phyloP scores from a whole-genome alignment of 441 rosid genomes.

The Flueggea neowawraea region DNA sequence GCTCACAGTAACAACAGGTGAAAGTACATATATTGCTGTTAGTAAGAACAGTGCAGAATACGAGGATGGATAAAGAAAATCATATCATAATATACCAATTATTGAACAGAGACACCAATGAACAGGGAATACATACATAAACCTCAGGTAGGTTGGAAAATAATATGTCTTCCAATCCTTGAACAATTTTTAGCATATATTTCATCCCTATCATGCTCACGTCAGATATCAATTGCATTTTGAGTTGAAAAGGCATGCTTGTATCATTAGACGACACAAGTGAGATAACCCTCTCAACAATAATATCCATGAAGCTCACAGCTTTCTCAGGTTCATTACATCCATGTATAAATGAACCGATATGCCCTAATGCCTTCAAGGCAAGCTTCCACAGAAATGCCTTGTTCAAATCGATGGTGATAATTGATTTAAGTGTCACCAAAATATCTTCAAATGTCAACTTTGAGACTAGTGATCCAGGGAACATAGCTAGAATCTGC shows the following conservation, averaged over 20 bases:
- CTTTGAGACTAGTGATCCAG: constrained; percentile 48
- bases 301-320: constrained; percentile 50
- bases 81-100: too few relatives aligned
- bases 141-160: constrained; percentile 49
- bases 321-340: constrained; percentile 53
- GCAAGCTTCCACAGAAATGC: constrained; percentile 61
- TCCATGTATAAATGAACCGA: constrained; percentile 61
- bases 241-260: constrained; percentile 47
- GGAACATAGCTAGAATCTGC: constrained; percentile 63
- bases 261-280: constrained; percentile 38
- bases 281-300: constrained; percentile 55
- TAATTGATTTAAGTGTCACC: constrained; percentile 47
- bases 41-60: neutral
- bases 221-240: constrained; percentile 58
- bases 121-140: constrained; percentile 47
- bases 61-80: too few relatives aligned
- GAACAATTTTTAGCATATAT: constrained; percentile 61
- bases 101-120: too few relatives aligned
- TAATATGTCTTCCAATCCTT: constrained; percentile 58
- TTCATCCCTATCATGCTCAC: constrained; percentile 53
- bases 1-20: neutral
- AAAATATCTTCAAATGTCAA: constrained; percentile 63
- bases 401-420: constrained; percentile 40
- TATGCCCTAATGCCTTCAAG: constrained; percentile 62
- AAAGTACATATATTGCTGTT: constrained; percentile 2